A percentile compares a stretch with the other conserved stretches of the same genome.
Evolutionary conservation across 306 rosid genomes (phyloP).

Genomic region (Cyclanthera cordifolia): DNA sequence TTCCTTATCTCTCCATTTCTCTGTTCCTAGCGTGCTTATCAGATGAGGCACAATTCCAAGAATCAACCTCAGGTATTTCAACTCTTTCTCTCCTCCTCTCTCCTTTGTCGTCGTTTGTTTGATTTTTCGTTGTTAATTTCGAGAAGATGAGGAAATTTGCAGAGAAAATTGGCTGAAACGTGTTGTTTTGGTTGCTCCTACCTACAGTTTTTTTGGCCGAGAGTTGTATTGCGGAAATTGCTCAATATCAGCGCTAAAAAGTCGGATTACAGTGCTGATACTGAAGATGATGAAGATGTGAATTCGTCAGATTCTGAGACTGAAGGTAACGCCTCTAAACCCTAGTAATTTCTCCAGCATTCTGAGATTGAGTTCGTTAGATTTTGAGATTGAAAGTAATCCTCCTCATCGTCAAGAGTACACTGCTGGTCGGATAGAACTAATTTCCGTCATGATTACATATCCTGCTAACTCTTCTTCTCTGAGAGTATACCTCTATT

Average conservation of each 20-base stretch:
- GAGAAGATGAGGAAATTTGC: slow-evolving; percentile 48
- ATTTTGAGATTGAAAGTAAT: too few relatives aligned
- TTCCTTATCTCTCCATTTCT: not conserved
- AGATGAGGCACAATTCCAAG: slow-evolving; percentile 42
- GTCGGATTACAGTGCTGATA: slow-evolving; percentile 59
- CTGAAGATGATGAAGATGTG: slow-evolving; percentile 38
- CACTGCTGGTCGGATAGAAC: too few relatives aligned
- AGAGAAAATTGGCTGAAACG: slow-evolving; percentile 57
- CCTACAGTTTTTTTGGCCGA: slow-evolving; percentile 69
- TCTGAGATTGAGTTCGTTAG: too few relatives aligned
- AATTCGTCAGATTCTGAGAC: slow-evolving; percentile 37
- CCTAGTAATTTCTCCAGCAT: not conserved
- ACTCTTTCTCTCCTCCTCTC: slow-evolving; percentile 7
- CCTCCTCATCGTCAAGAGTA: too few relatives aligned
- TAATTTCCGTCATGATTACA: too few relatives aligned
- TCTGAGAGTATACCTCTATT: too few relatives aligned
- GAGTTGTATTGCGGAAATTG: slow-evolving; percentile 67
- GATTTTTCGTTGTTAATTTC: slow-evolving; percentile 26
- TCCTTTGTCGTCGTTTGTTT: not conserved
- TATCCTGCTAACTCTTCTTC: too few relatives aligned
- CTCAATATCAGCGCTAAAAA: slow-evolving; percentile 45
- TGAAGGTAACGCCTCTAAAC: slow-evolving; percentile 26
- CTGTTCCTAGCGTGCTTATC: not conserved
- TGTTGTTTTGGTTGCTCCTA: slow-evolving; percentile 47
- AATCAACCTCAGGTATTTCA: slow-evolving; percentile 38